Percentiles rank a stretch among this genome's conserved stretches.
Evolutionary conservation across 257 asterid species (phyloP).

Genomic region (Oldenlandia corymbosa): DNA sequence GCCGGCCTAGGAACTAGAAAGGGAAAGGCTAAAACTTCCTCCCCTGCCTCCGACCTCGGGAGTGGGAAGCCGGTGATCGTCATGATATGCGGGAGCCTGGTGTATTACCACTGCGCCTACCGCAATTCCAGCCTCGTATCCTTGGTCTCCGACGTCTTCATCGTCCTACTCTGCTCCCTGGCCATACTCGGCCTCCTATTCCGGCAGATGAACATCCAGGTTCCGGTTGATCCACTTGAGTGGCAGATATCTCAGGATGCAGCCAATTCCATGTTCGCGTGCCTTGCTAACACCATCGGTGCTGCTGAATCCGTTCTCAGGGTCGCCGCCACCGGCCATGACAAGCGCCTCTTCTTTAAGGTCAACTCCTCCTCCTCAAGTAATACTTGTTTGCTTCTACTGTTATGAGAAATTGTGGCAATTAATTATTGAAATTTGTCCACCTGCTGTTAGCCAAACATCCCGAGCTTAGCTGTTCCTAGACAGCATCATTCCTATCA

Average conservation of each 20-base stretch:
- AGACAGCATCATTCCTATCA: too few relatives aligned
- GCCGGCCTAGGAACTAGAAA: slow-evolving; percentile 13
- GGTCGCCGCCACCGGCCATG: slow-evolving; percentile 98
- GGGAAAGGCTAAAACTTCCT: slow-evolving; percentile 9
- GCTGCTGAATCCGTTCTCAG: slow-evolving; percentile 98
- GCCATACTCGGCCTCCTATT: slow-evolving; percentile 95
- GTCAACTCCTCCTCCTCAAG: slow-evolving; percentile 18
- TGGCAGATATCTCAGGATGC: slow-evolving; percentile 98
- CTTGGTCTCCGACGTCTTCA: slow-evolving; percentile 80
- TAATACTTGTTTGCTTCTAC: too few relatives aligned
- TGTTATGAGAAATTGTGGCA: too few relatives aligned
- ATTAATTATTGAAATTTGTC: too few relatives aligned
- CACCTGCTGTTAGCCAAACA: too few relatives aligned
- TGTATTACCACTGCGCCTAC: slow-evolving; percentile 89
- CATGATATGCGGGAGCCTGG: slow-evolving; percentile 65
- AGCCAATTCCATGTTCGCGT: slow-evolving; percentile 69
- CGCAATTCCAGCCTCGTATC: slow-evolving; percentile 71
- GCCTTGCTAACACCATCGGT: slow-evolving; percentile 89
- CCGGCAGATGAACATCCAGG: slow-evolving; percentile 92
- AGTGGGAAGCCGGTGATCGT: slow-evolving; percentile 51
- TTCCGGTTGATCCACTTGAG: slow-evolving; percentile 93
- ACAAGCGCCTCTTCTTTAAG: slow-evolving; percentile 87
- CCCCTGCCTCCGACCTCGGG: slow-evolving; percentile 31
- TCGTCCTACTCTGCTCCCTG: slow-evolving; percentile 80
- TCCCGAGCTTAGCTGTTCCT: too few relatives aligned